These are phyloP conservation scores for Cardiospermum halicacabum DNA, from an alignment of 345 rosid genomes.

Conservation along the genomic window DNA sequence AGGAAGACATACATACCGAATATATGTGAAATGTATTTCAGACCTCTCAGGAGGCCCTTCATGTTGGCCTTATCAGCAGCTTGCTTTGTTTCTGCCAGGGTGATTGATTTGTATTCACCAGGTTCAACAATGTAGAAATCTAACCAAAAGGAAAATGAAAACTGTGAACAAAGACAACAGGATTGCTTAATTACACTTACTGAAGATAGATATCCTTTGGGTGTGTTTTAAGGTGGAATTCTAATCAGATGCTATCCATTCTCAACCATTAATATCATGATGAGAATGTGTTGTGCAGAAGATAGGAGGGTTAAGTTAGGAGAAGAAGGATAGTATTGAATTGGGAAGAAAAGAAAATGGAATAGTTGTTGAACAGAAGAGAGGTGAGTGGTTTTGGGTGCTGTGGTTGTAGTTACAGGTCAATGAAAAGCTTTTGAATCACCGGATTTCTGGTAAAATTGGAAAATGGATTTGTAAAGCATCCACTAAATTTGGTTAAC, in stretches of 20 bases:
- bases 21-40: conserved; percentile 45
- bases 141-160: background rate
- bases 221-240: background rate
- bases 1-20: conserved; percentile 32
- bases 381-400: background rate
- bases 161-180: background rate
- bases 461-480: background rate
- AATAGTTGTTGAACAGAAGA: background rate
- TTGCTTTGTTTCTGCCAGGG: background rate
- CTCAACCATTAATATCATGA: background rate
- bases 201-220: background rate
- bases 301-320: background rate
- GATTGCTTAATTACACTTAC: too few relatives aligned
- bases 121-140: background rate
- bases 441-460: background rate
- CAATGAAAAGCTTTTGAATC: conserved; percentile 4
- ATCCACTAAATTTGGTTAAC: conserved; percentile 1
- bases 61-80: conserved; percentile 27
- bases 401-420: conserved; percentile 2
- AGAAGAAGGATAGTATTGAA: background rate
- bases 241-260: background rate
- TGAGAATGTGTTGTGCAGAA: background rate
- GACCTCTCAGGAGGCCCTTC: conserved; percentile 58
- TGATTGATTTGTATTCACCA: background rate
- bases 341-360: background rate